A percentile compares a stretch with the other conserved stretches of the same genome.
phyloP scores from a whole-genome alignment of 2,329 filamentous ascomycete species.

The Claviceps spartinae region DNA sequence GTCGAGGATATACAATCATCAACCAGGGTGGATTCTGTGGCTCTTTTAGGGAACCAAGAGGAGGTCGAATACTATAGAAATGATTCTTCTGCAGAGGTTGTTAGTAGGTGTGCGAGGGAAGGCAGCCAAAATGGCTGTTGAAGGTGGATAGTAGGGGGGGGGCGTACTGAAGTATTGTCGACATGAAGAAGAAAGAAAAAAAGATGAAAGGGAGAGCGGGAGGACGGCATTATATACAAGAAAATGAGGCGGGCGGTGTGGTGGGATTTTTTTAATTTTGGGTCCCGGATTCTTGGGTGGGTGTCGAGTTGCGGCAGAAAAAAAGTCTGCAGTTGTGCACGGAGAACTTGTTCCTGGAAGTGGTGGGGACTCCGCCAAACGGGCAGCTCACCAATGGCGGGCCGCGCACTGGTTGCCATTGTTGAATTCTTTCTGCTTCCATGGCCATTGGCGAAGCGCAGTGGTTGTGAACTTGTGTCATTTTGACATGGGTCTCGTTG shows the following conservation, averaged over 20 bases:
- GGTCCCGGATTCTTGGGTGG: background rate
- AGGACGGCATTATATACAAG: slow-evolving; percentile 29
- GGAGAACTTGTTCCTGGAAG: background rate
- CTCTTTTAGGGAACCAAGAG: slow-evolving; percentile 87
- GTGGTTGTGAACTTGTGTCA: no score
- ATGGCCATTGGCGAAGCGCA: no score
- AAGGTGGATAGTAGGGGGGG: slow-evolving; percentile 21
- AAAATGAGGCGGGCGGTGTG: slow-evolving; percentile 3
- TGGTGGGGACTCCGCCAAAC: background rate
- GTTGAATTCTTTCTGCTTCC: no score
- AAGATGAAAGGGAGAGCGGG: slow-evolving; percentile 19
- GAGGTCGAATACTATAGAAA: slow-evolving; percentile 95
- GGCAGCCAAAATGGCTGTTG: background rate
- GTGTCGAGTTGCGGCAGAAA: background rate
- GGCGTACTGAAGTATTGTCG: slow-evolving; percentile 47
- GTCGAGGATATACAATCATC: slow-evolving; percentile 80
- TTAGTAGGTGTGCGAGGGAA: slow-evolving; percentile 8
- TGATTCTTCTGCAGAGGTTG: slow-evolving; percentile 54
- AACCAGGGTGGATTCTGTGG: slow-evolving; percentile 91
- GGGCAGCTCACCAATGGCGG: no score
- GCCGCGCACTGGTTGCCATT: no score
- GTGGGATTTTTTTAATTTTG: background rate
- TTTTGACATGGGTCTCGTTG: no score
- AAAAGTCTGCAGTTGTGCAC: background rate
- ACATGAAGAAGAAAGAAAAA: slow-evolving; percentile 42